Evolutionary conservation across 2,329 filamentous ascomycete genomes (phyloP), one percentile per base, ranked within the genome.

Genomic region (Calonectria ilicicola): DNA sequence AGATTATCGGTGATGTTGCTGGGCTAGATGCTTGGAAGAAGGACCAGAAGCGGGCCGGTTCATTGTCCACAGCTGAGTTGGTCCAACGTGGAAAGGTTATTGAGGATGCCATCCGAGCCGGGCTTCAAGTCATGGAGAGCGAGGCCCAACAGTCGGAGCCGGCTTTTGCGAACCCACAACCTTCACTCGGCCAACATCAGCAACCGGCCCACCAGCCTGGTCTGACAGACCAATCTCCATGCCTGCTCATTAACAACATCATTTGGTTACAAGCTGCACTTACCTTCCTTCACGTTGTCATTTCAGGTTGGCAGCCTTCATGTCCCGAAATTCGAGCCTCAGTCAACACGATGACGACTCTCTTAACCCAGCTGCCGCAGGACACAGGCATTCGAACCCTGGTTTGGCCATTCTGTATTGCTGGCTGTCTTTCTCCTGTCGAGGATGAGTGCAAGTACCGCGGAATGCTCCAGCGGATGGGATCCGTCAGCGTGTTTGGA

Each of bases 21-120:
- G 80, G 85, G 0, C 83, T 93, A 8, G 86, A 90, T 65, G 84
- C 86, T 1, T 91, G 88, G 87, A 92, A 91, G 81, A 86, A 87
- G 75, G 81, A 86, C 26, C 85, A 85, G 72, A 85, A 83, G 60
- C 79, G 80, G 58, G 75, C 79, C 5, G 87, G 87, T 5, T 84
- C 83, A 0, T 81, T 91, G 1, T 87, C 87, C 14, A 81, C 85
- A 65, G 77, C 81, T 4, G 85, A 89, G 68, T 83, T 91, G 6
- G 81, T 89, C 12, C 78, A 81, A 5, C 87, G 87, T 19, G 88
- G 86, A 2, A 80, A 82, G 10, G 72, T 81, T 5, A 85, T 90
- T 47, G 82, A 86, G 40, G 80, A 81, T 8, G 79, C 78, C 10
- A 82, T 88, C 21, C 83, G 80, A 23, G 77, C 72, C 4, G 80